phyloP scores from a whole-genome alignment of 2,329 filamentous ascomycete genomes.

The Colletotrichum salicis region DNA sequence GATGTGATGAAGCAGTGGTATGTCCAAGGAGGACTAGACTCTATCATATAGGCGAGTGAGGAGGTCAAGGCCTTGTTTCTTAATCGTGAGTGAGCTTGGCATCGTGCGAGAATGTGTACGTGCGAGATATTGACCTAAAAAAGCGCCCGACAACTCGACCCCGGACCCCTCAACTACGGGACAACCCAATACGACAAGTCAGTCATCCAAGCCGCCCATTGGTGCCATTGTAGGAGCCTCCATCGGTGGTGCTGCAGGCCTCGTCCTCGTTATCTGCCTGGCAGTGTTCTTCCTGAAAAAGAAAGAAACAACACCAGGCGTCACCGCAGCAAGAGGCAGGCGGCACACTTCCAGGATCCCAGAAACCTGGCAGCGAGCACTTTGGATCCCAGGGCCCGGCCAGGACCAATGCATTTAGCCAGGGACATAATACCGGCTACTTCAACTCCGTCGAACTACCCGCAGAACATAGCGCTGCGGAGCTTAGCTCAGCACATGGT shows the following conservation, averaged over 20 bases:
- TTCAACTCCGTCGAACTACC: neutral
- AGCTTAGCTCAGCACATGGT: neutral
- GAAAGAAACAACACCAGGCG: constrained; percentile 18
- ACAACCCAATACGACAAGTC: too few species aligned
- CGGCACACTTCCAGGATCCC: neutral
- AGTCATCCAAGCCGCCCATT: constrained; percentile 39
- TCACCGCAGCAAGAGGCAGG: neutral
- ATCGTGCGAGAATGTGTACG: neutral
- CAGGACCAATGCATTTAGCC: neutral
- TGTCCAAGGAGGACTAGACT: constrained; percentile 40
- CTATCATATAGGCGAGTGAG: constrained; percentile 41
- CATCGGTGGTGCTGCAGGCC: constrained; percentile 34
- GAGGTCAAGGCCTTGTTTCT: constrained; percentile 41
- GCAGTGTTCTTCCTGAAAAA: constrained; percentile 54
- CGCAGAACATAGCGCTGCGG: too few species aligned
- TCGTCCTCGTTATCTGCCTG: constrained; percentile 14
- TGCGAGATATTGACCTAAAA: neutral
- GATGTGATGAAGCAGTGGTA: constrained; percentile 48
- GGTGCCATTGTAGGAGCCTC: constrained; percentile 59
- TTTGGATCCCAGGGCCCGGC: neutral
- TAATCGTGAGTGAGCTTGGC: neutral
- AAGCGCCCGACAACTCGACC: neutral
- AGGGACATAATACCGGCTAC: neutral
- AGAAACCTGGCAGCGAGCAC: neutral
- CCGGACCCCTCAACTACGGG: neutral